phyloP scores from a whole-genome alignment of 2,329 filamentous ascomycete genomes.

The Graphiopsis chlorocephala region DNA sequence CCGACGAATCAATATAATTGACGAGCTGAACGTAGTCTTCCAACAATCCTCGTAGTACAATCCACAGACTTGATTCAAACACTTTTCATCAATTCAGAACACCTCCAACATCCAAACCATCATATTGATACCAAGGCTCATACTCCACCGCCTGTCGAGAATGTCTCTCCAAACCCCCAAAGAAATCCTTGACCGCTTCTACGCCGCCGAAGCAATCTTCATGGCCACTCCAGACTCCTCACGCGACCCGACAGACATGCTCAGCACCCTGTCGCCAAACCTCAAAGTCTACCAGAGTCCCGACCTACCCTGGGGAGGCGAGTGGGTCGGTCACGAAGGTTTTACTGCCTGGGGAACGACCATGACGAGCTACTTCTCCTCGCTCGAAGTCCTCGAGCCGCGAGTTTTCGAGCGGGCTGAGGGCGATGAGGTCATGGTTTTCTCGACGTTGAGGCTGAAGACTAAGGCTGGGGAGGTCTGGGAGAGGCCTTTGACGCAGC shows the following conservation, averaged over 20 bases:
- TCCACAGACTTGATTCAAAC: neutral
- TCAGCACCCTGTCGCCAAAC: conserved; percentile 27
- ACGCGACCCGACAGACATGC: conserved; percentile 34
- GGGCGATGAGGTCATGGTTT: conserved; percentile 27
- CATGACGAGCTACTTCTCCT: conserved; percentile 30
- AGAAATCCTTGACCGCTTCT: conserved; percentile 35
- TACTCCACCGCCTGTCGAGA: neutral
- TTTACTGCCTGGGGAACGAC: conserved; percentile 32
- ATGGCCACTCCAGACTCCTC: conserved; percentile 31
- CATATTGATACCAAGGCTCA: neutral
- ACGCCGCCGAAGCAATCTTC: conserved; percentile 36
- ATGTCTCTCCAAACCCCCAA: conserved; percentile 13
- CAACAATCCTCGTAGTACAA: neutral
- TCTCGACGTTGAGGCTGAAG: conserved; percentile 28
- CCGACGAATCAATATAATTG: neutral
- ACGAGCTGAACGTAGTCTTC: neutral
- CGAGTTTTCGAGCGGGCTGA: conserved; percentile 34
- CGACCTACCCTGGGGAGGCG: conserved; percentile 36
- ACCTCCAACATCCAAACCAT: neutral
- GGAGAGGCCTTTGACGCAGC: conserved; percentile 32
- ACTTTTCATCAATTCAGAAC: neutral
- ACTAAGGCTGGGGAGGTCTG: conserved; percentile 33
- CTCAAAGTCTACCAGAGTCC: conserved; percentile 34
- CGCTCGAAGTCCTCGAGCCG: conserved; percentile 31
- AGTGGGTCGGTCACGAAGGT: conserved; percentile 31